phyloP scores from a whole-genome alignment of 2,329 filamentous ascomycete species.

The Aspergillus quadrilineatus region DNA sequence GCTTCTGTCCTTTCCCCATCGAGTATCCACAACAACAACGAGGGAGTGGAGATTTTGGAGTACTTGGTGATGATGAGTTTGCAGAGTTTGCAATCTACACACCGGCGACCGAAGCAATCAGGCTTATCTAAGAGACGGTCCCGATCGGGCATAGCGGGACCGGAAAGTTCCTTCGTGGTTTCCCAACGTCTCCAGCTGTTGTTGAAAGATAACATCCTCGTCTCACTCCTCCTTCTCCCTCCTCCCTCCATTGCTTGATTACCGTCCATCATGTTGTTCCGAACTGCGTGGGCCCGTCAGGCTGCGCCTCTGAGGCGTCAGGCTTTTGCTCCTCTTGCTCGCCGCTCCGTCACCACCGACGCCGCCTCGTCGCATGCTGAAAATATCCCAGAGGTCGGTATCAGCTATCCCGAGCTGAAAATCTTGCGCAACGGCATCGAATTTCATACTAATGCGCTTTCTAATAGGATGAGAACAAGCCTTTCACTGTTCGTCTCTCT shows the following conservation, averaged over 20 bases:
- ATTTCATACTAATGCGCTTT: conserved; percentile 21
- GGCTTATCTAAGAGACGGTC: conserved; percentile 23
- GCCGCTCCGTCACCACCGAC: conserved; percentile 87
- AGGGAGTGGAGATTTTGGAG: too few species aligned
- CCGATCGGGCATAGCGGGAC: conserved; percentile 29
- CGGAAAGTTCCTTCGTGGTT: conserved; percentile 36
- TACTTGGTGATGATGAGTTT: not conserved
- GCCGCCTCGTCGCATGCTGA: conserved; percentile 89
- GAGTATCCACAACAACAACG: too few species aligned
- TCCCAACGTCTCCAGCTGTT: conserved; percentile 32
- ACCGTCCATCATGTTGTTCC: conserved; percentile 64
- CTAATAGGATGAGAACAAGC: conserved; percentile 82
- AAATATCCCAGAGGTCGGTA: conserved; percentile 67
- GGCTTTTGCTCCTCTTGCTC: conserved; percentile 49
- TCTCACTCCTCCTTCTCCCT: conserved; percentile 20
- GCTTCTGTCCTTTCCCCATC: too few species aligned
- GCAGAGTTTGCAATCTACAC: conserved; percentile 16
- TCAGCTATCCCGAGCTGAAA: conserved; percentile 7
- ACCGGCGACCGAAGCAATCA: conserved; percentile 28
- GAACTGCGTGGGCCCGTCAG: conserved; percentile 64
- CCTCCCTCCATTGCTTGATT: conserved; percentile 30
- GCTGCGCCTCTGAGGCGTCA: conserved; percentile 56
- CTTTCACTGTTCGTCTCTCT: conserved; percentile 87
- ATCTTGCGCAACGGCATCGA: not conserved
- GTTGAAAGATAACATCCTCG: conserved; percentile 31